A percentile compares a stretch with the other conserved stretches of the same genome.
Evolutionary conservation across 257 asterid species (phyloP).

Genomic region (Coffea canephora): DNA sequence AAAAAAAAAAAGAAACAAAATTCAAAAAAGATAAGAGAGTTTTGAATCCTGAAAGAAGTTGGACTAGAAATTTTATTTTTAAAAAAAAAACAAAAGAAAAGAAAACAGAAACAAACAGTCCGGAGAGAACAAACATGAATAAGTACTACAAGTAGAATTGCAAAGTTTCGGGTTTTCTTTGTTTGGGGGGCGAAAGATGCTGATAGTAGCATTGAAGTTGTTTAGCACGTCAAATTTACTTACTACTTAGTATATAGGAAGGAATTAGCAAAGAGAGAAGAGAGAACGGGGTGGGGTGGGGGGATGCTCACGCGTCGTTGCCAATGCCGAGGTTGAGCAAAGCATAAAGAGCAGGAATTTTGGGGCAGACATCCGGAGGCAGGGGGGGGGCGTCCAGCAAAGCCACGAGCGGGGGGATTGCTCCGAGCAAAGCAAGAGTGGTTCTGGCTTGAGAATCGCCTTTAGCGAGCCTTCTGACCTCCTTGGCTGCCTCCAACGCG

Average conservation of each 20-base stretch:
- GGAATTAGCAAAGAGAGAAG: not conserved
- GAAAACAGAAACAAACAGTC: not conserved
- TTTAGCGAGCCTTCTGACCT: constrained; percentile 65
- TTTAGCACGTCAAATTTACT: not conserved
- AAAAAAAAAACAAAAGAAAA: not conserved
- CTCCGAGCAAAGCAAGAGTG: constrained; percentile 19
- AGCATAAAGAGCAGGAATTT: constrained; percentile 77
- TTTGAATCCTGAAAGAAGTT: not conserved
- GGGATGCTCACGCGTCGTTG: constrained; percentile 53
- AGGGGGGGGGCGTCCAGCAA: constrained; percentile 55
- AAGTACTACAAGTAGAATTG: too few relatives aligned
- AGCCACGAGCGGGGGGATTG: constrained; percentile 79
- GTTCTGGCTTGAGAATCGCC: constrained; percentile 61
- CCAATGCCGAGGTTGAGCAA: constrained; percentile 71
- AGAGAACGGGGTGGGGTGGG: not conserved
- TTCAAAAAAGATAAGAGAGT: too few relatives aligned
- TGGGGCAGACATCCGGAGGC: constrained; percentile 43
- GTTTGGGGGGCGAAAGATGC: too few relatives aligned
- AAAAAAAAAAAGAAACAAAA: too few relatives aligned
- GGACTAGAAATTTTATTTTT: too few relatives aligned
- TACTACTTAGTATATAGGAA: not conserved
- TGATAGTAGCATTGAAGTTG: too few relatives aligned
- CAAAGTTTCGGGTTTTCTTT: too few relatives aligned
- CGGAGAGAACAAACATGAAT: not conserved
- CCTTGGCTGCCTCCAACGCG: constrained; percentile 66